Evolutionary conservation across 371 early-diverging fungal species (phyloP), one percentile per base, ranked within the genome.

Genomic region (Lichtheimia ornata): DNA sequence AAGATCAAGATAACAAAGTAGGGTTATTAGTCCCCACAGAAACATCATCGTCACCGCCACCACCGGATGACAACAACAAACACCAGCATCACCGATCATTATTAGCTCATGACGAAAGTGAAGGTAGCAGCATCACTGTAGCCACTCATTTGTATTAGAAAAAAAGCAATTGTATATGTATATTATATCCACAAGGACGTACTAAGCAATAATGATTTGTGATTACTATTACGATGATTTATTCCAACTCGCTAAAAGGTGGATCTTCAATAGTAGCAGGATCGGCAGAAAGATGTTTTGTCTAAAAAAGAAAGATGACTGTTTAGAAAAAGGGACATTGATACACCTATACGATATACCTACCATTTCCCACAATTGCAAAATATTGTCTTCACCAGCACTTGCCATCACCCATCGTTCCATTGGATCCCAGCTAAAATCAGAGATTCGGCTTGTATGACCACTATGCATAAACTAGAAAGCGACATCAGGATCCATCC

Each of bases 281-380:
- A 50, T 20, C n/a, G 0, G 18, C 20, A 50, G 50, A 14, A 50
- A 20, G 25, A 50, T n/a, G 22, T 5, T 47, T 47, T 47, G 35
- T 35, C 35, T 35, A 35, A 4, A 35, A 1, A 35, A 2, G 2
- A 35, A 35, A 35, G 22, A 22, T 22, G 22, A 22, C 22, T 22
- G 22, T 22, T 11, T 35, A 35, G 2, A 9, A 11, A 9, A 35
- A 9, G 9, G 9, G 35, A 4, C 11, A 35, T 35, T 11, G 35
- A 54, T 20, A 44, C 47, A 57, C 17, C 1, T 11, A 22, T 22
- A 2, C 22, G 9, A 4, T 22, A 35, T 73, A 66, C 77, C 84
- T 74, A 89, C 96, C 95, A 96, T 94, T 81, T 96, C 96, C 99
- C 99, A 99, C 0, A 99, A 91, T 84, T 99, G 98, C 30, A 94